phyloP scores from a whole-genome alignment of 1,284 basidiomycete species.

The Boletellus deceptivus region DNA sequence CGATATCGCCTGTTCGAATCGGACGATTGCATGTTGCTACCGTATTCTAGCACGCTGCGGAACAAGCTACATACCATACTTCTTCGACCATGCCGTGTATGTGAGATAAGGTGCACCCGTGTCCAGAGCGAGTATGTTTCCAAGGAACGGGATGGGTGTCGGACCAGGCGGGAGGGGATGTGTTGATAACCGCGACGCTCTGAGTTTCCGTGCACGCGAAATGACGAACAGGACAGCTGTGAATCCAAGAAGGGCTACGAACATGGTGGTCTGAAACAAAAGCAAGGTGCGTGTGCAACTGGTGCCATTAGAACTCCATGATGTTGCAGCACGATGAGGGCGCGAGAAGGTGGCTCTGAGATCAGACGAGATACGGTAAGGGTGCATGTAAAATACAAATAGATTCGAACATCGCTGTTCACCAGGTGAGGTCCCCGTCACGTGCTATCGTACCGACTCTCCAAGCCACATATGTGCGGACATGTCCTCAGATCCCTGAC shows the following conservation, averaged over 20 bases:
- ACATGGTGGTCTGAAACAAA: constrained; percentile 1
- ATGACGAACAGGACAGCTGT: constrained; percentile 7
- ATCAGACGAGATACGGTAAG: too few relatives aligned
- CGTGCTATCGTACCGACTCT: too few relatives aligned
- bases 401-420: too few relatives aligned
- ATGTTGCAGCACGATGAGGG: too few relatives aligned
- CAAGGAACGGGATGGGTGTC: constrained; percentile 3
- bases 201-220: constrained; percentile 3
- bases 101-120: constrained; percentile 1
- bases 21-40: too few relatives aligned
- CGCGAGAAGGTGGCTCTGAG: too few relatives aligned
- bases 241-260: constrained; percentile 3
- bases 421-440: too few relatives aligned
- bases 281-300: not conserved
- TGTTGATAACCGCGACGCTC: not conserved
- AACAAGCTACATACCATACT: constrained; percentile 3
- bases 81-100: constrained; percentile 7
- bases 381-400: too few relatives aligned
- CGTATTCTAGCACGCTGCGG: not conserved
- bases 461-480: too few relatives aligned
- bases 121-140: constrained; percentile 5
- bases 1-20: constrained; percentile 7
- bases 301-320: too few relatives aligned
- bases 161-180: constrained; percentile 11
- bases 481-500: too few relatives aligned